A percentile compares a stretch with the other conserved stretches of the same genome.
phyloP scores from a whole-genome alignment of 2,329 filamentous ascomycete species.

The Aulographum hederae region DNA sequence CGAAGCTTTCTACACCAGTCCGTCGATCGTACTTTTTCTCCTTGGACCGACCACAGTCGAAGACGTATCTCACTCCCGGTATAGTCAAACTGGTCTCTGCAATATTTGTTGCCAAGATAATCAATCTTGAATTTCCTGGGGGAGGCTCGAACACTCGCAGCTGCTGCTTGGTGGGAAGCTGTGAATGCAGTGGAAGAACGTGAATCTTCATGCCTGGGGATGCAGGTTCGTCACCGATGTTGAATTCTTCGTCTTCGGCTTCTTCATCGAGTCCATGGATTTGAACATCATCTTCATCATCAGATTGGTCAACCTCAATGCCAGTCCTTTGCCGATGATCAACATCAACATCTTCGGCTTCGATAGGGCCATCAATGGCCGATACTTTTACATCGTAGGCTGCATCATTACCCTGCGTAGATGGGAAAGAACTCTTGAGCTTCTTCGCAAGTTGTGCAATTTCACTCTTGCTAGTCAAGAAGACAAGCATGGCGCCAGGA shows the following conservation, averaged over 20 bases:
- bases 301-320: conserved; percentile 30
- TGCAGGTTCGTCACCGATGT: conserved; percentile 31
- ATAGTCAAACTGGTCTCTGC: conserved; percentile 96
- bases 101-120: conserved; percentile 89
- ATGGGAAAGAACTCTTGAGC: conserved; percentile 49
- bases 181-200: conserved; percentile 82
- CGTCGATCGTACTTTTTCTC: conserved; percentile 75
- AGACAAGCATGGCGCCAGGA: conserved; percentile 79
- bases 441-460: conserved; percentile 69
- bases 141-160: conserved; percentile 74
- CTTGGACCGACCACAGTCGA: conserved; percentile 84
- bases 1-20: conserved; percentile 88
- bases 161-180: conserved; percentile 80
- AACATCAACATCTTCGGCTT: neutral
- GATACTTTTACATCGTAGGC: conserved; percentile 27
- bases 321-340: conserved; percentile 42
- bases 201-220: conserved; percentile 52
- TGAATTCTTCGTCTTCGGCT: conserved; percentile 42
- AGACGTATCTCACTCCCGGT: conserved; percentile 85
- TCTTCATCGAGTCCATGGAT: conserved; percentile 40
- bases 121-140: conserved; percentile 64
- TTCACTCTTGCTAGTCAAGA: conserved; percentile 85
- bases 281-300: conserved; percentile 17
- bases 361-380: conserved; percentile 35
- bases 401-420: too few species aligned